These are phyloP conservation scores for Brassica carinata DNA, from an alignment of 345 rosid species.

Conservation along the genomic window DNA sequence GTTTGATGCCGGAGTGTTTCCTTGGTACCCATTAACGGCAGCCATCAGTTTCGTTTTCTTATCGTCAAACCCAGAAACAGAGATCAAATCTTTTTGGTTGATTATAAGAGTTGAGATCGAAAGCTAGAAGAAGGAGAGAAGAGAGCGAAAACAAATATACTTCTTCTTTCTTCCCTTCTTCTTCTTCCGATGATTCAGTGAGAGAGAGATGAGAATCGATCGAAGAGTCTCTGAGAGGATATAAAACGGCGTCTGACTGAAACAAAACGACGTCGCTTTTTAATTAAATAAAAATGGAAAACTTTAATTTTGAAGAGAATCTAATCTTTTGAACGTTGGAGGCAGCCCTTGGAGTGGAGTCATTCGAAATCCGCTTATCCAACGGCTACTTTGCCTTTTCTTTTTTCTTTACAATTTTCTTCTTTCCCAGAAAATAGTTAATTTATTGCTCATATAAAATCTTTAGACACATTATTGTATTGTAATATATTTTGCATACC, in stretches of 20 bases:
- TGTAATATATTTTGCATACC: too few species aligned
- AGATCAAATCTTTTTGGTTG: not conserved
- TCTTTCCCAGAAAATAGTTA: not conserved
- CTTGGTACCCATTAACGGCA: slow-evolving; percentile 66
- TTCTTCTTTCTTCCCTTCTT: slow-evolving; percentile 17
- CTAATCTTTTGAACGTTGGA: slow-evolving; percentile 26
- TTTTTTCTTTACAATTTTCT: not conserved
- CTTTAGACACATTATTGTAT: not conserved
- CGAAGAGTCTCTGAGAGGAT: slow-evolving; percentile 11
- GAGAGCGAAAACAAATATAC: not conserved
- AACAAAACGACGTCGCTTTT: slow-evolving; percentile 11
- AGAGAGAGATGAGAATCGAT: not conserved
- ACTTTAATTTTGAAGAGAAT: not conserved
- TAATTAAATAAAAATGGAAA: not conserved
- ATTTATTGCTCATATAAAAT: not conserved
- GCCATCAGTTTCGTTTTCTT: slow-evolving; percentile 49
- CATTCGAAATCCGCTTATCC: slow-evolving; percentile 17
- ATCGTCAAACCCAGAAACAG: not conserved
- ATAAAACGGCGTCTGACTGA: slow-evolving; percentile 15
- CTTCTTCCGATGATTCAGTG: not conserved
- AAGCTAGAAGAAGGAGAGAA: not conserved
- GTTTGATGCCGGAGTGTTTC: slow-evolving; percentile 62
- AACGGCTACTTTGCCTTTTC: slow-evolving; percentile 30
- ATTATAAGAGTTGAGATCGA: not conserved
- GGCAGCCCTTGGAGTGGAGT: not conserved